Evolutionary conservation across 805 yeast species (phyloP), one percentile per base, ranked within the genome.

Genomic region (Starmerella stellata): DNA sequence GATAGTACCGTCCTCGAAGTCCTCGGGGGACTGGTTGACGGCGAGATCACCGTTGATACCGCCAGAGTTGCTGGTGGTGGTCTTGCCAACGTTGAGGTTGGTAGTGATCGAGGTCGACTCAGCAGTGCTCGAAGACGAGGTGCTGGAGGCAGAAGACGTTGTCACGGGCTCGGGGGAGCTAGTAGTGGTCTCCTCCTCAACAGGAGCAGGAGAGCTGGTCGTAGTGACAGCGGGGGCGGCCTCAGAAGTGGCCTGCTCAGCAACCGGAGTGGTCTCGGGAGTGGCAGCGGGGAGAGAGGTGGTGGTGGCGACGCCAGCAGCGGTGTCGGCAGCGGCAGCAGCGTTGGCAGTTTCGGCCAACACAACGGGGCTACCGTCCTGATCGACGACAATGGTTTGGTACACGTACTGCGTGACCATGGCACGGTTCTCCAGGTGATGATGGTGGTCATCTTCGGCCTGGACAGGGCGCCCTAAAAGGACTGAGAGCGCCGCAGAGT

Each of bases 1-100:
- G 52, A 72, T 54, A 30, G 60, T 65, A 56, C 93, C 93, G 55
- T 82, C 93, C 54, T 64, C 60, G 61, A 90, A 87, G 37, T 62
- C 60, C 41, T 66, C 46, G 52, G 94, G 90, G 50, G 58, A 64
- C 9, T 62, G 49, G 63, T 63, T 79, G 43, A 67, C 59, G 29
- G 62, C 39, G 46, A 80, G 68, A 57, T 72, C 81, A 51, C 90
- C 90, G 21, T 27, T 4, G 37, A 40, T 19, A 19, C 53, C 46
- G 33, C 64, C 61, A 21, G 51, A 36, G 21, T 65, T 49, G 25
- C 63, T 42, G 23, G 63, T 37, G 36, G 60, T 34, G 21, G 62
- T 33, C 19, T 58, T 35, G 18, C 58, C 16, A 18, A 59, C 27
- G 28, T 64, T 44, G 13, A 64, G 38, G 19, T 68, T 40, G 23